Evolutionary conservation across 352 stramenopile species (phyloP), one percentile per base, ranked within the genome.

Genomic region (Plasmopara viticola): DNA sequence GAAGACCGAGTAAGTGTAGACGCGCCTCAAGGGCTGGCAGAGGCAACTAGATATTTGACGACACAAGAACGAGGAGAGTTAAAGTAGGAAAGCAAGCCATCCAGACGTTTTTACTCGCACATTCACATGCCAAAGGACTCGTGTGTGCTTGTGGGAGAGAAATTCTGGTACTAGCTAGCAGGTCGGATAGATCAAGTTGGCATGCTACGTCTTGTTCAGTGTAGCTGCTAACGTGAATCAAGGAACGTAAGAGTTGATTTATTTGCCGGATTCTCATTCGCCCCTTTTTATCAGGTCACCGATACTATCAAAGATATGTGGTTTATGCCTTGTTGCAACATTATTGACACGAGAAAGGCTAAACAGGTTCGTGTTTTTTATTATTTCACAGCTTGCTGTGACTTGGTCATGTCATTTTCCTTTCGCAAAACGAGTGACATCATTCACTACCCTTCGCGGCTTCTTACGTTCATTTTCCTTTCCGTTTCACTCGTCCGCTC

Each of bases 1-100:
- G 86, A 99, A 99, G 86, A 96, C 97, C 60, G 95, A 99, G 74
- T 98, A 98, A 97, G 66, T 61, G 47, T 67, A 44, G 44, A 58
- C 18, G 35, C 30, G 2, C 7, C 5, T 25, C n/a, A 44, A 30
- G 33, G 20, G 13, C 29, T 30, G 39, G 34, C 48, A 40, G 54
- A 44, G 35, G 48, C 44, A 59, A 63, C 49, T 64, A 64, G 62
- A 71, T 45, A 68, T 49, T 66, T 48, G 54, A 64, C 58, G 51
- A 67, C 58, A 41, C 46, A 66, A 48, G 53, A 15, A 60, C 46
- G 54, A 64, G 45, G 57, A 64, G 37, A 39, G 58, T 64, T 47
- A 35, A 66, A 60, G 58, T 53, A 67, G 60, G 58, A 58, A 71
- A 64, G 53, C 50, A 64, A 68, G 58, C 62, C 67, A 39, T 41